Conservation (phyloP, 2,329 filamentous ascomycete genomes). For the Macroventuria anomochaeta region DNA sequence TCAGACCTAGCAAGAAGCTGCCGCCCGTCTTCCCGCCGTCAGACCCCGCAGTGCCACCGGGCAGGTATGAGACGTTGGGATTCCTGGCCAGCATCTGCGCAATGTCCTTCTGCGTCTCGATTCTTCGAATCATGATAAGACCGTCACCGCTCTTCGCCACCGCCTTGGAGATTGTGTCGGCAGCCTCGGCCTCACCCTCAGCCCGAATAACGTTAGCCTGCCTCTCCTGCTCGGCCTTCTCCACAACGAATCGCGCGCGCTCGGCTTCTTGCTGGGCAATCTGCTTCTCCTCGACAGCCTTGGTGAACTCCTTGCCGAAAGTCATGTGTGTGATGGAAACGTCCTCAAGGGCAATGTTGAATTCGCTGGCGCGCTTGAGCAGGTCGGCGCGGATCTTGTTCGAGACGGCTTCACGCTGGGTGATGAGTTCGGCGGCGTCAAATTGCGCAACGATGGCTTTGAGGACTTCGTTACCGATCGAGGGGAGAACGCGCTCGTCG, state of each 20-base stretch:
- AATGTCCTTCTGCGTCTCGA: slow-evolving; percentile 96
- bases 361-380: slow-evolving; percentile 89
- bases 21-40: slow-evolving; percentile 66
- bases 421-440: slow-evolving; percentile 75
- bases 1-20: slow-evolving; percentile 71
- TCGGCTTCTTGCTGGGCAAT: slow-evolving; percentile 99
- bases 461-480: slow-evolving; percentile 62
- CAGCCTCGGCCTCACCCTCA: slow-evolving; percentile 96
- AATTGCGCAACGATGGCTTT: slow-evolving; percentile 62
- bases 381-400: slow-evolving; percentile 93
- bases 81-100: slow-evolving; percentile 87
- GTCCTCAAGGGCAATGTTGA: slow-evolving; percentile 98
- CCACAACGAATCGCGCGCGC: slow-evolving; percentile 95
- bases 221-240: slow-evolving; percentile 97
- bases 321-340: slow-evolving; percentile 99
- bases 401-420: slow-evolving; percentile 94
- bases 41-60: slow-evolving; percentile 67
- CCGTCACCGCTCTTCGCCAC: slow-evolving; percentile 94
- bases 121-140: slow-evolving; percentile 92
- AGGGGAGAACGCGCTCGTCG: slow-evolving; percentile 70
- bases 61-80: slow-evolving; percentile 95
- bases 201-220: slow-evolving; percentile 98
- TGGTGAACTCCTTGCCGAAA: slow-evolving; percentile 98
- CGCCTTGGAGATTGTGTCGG: slow-evolving; percentile 92
- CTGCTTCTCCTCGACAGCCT: slow-evolving; percentile 99